These are phyloP conservation scores for Trichothecium roseum DNA, from an alignment of 2,329 filamentous ascomycete species.

Conservation along the genomic window DNA sequence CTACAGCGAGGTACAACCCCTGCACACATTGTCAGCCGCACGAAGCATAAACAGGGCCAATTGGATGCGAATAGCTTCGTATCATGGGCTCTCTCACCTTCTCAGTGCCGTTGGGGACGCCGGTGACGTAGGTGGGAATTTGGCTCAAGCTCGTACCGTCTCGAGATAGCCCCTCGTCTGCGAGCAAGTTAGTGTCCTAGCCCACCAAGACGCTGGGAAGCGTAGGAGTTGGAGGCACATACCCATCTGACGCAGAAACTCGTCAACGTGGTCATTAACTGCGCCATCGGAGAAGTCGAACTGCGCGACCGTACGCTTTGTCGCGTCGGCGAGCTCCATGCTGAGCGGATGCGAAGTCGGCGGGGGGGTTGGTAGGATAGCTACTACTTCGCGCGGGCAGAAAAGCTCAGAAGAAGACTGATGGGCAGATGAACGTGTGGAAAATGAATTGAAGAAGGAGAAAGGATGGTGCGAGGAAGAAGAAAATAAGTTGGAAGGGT, in stretches of 20 bases:
- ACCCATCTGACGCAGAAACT: slow-evolving; percentile 83
- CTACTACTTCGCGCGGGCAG: slow-evolving; percentile 38
- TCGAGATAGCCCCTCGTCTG: slow-evolving; percentile 71
- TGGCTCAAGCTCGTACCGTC: slow-evolving; percentile 80
- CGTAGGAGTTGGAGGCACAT: slow-evolving; percentile 13
- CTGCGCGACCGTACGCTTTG: slow-evolving; percentile 68
- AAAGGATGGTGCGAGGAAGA: slow-evolving; percentile 10
- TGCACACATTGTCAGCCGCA: too few species aligned
- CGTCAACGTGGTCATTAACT: slow-evolving; percentile 69
- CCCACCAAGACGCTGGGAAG: not conserved
- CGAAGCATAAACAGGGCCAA: slow-evolving; percentile 1
- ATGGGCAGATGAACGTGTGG: slow-evolving; percentile 15
- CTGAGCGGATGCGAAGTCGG: slow-evolving; percentile 45
- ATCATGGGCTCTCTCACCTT: slow-evolving; percentile 53
- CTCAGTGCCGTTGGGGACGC: slow-evolving; percentile 92
- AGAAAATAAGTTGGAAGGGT: slow-evolving; percentile 4
- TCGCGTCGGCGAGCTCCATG: slow-evolving; percentile 59
- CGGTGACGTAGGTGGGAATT: slow-evolving; percentile 94
- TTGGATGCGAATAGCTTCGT: not conserved
- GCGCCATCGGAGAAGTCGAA: slow-evolving; percentile 76
- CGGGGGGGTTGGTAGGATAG: slow-evolving; percentile 40
- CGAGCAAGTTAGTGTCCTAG: slow-evolving; percentile 3
- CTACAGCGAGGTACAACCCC: slow-evolving; percentile 93
- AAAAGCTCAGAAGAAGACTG: slow-evolving; percentile 29
- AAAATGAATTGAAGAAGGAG: slow-evolving; percentile 7